Evolutionary conservation across 192 early-diverging fungal species (phyloP).

Genomic region (Pecoramyces ruminantium): DNA sequence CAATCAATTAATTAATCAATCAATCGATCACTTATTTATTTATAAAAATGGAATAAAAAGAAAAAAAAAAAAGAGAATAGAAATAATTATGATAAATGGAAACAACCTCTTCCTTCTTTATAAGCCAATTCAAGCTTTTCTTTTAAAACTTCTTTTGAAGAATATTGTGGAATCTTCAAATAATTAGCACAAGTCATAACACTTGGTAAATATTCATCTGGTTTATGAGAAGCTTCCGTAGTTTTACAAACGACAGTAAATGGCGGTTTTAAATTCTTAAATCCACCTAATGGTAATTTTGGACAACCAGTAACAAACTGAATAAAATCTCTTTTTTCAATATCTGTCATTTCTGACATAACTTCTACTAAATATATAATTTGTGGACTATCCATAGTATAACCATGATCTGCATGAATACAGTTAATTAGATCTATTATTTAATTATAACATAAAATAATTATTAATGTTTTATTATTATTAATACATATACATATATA

Average conservation of each 20-base stretch:
- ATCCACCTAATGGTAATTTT: slow-evolving; percentile 78
- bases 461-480: too few species aligned
- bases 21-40: too few species aligned
- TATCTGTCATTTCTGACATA: slow-evolving; percentile 44
- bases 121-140: slow-evolving; percentile 50
- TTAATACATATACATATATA: too few species aligned
- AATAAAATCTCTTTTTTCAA: slow-evolving; percentile 56
- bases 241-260: slow-evolving; percentile 76
- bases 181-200: slow-evolving; percentile 97
- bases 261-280: slow-evolving; percentile 55
- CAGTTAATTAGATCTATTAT: slow-evolving; percentile 44
- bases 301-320: slow-evolving; percentile 80
- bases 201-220: slow-evolving; percentile 74
- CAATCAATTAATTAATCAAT: too few species aligned
- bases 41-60: too few species aligned
- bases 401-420: slow-evolving; percentile 77
- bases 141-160: slow-evolving; percentile 36
- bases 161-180: slow-evolving; percentile 80
- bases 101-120: slow-evolving; percentile 58
- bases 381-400: slow-evolving; percentile 42
- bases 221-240: not conserved
- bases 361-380: slow-evolving; percentile 50
- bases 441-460: too few species aligned
- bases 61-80: not conserved
- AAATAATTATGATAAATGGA: slow-evolving; percentile 5